A percentile compares a stretch with the other conserved stretches of the same genome.
Conservation (phyloP, 257 asterid species). For the Jasminum sambac region DNA sequence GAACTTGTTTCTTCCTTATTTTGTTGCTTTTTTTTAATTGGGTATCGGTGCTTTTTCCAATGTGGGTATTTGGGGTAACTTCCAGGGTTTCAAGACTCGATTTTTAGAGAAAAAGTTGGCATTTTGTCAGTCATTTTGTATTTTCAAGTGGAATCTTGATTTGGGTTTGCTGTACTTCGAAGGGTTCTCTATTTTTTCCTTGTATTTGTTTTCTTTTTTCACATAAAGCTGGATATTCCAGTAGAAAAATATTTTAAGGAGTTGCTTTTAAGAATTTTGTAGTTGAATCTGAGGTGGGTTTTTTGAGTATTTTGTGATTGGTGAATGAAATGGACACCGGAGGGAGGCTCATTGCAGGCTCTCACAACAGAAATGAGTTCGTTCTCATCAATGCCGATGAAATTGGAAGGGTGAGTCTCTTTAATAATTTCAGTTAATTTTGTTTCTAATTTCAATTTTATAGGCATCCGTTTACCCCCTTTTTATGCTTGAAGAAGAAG, state of each 20-base stretch:
- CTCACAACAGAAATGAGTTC: constrained; percentile 82
- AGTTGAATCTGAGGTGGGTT: constrained; percentile 28
- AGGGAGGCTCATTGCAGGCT: constrained; percentile 88
- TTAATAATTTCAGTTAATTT: constrained; percentile 21
- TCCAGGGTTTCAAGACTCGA: constrained; percentile 33
- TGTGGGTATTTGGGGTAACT: constrained; percentile 49
- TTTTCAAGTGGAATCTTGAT: constrained; percentile 38
- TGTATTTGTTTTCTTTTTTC: constrained; percentile 17
- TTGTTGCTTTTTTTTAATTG: constrained; percentile 29
- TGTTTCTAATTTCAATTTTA: constrained; percentile 13
- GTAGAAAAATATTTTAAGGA: neutral
- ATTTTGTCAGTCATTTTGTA: constrained; percentile 33
- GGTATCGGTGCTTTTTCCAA: constrained; percentile 37
- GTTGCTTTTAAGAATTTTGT: constrained; percentile 21
- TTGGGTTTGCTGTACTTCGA: constrained; percentile 30
- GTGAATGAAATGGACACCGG: constrained; percentile 70
- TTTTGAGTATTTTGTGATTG: constrained; percentile 33
- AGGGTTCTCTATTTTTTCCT: constrained; percentile 2
- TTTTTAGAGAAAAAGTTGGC: constrained; percentile 35
- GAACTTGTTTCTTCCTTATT: constrained; percentile 1
- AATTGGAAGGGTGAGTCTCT: constrained; percentile 59
- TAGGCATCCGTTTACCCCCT: neutral
- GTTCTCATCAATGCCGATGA: constrained; percentile 81
- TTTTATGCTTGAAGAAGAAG: constrained; percentile 8
- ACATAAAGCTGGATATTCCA: constrained; percentile 9